Evolutionary conservation across 192 early-diverging fungal species (phyloP), one percentile per base, ranked within the genome.

Genomic region (Cladochytrium replicatum): DNA sequence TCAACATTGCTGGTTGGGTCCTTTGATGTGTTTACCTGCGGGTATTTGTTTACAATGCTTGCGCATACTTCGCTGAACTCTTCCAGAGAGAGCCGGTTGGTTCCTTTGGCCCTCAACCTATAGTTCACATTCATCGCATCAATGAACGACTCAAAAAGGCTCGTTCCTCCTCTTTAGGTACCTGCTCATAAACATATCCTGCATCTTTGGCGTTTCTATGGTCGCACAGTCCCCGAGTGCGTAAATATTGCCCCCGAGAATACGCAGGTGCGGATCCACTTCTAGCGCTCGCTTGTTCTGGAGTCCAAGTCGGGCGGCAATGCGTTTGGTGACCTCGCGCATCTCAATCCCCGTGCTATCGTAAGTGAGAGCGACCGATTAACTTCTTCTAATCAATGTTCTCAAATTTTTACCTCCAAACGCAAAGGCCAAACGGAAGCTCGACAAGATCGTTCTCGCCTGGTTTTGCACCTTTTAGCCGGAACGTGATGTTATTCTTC

Each of bases 211-310:
- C 45, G 77, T 74, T 24, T 80, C 78, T 29, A 87, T 76, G 6
- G 80, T 85, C 5, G 83, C 68, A 55, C 82, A 84, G 55, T 87
- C 85, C 8, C 85, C 85, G 31, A 87, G 59, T 2, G 46, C 57
- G 40, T 3, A 13, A 11, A 29, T 19, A 23, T 61, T 57, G 3
- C 60, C 63, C 19, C 85, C 85, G 17, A 71, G 57, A 4, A 87
- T 53, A 13, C 71, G 61, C 40, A 87, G 59, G 25, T 55, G 58
- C 2, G 43, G 46, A 55, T 87, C 83, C 0, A 78, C 77, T 25
- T 67, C 58, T 11, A 87, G 55, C 1, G 81, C 83, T 48, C 75
- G 68, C 39, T 50, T 62, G 48, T 86, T 77, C 45, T 85, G 85
- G 6, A 45, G 38, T 1, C 4, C 52, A 5, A 82, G 32, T 32